Conservation (phyloP, 768 basidiomycete genomes). For the Scleroderma bovista region DNA sequence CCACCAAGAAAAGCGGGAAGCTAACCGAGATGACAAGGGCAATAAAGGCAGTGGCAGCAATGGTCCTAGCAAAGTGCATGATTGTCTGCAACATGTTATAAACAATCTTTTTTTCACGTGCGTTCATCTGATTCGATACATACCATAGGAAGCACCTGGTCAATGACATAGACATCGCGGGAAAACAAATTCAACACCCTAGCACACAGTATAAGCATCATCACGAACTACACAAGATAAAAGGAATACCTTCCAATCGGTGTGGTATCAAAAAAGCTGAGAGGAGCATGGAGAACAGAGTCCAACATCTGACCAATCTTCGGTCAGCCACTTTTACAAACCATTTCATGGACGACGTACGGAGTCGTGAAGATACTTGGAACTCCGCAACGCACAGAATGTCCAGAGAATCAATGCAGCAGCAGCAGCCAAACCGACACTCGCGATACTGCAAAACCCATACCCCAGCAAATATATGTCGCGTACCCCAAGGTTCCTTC, state of each 20-base stretch:
- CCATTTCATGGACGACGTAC: conserved; percentile 34
- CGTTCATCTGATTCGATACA: background rate
- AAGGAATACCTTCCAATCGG: conserved; percentile 68
- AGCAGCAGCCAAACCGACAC: conserved; percentile 47
- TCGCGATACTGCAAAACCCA: conserved; percentile 59
- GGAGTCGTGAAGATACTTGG: conserved; percentile 70
- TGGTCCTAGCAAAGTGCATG: conserved; percentile 62
- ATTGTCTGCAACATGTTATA: conserved; percentile 39
- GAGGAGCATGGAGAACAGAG: conserved; percentile 75
- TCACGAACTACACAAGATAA: background rate
- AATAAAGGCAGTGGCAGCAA: conserved; percentile 53
- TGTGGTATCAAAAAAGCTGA: conserved; percentile 87
- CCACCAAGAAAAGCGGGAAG: conserved; percentile 77
- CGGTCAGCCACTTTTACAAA: background rate
- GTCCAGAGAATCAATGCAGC: conserved; percentile 71
- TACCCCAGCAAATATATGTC: conserved; percentile 56
- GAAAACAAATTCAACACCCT: conserved; percentile 91
- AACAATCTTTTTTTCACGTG: background rate
- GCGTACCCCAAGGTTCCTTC: conserved; percentile 51
- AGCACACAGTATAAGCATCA: background rate
- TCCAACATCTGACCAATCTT: conserved; percentile 55
- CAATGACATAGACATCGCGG: conserved; percentile 81
- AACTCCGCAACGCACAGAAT: conserved; percentile 67
- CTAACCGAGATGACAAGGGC: conserved; percentile 70
- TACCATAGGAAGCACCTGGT: conserved; percentile 72